Base-by-base conservation (phyloP, 352 stramenopile species). In the Blastocystis sp. region DNA sequence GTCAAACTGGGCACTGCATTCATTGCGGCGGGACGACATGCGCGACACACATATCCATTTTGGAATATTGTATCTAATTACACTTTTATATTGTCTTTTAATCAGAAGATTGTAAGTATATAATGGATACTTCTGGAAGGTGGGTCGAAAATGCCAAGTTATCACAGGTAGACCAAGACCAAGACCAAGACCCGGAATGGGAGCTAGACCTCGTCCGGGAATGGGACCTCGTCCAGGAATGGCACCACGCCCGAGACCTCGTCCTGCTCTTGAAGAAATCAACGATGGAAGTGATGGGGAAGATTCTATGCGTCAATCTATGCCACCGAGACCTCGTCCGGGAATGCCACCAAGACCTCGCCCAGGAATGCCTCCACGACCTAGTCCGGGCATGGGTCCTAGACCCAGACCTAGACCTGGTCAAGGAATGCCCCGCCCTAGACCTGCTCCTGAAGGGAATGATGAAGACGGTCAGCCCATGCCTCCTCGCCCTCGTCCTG, bases 81-180 rank as follows among this genome's bases (percentile, higher is more conserved):
- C 73, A 69, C 68, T 37, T 29, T 5, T 84, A 23, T 63, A 47
- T 34, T 54, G 50, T 29, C 43, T 66, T 34, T 47, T 68, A 50
- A 84, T 64, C 34, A 45, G 47, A 69, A 66, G 41, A 34, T 68
- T 68, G 41, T 45, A 29, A 54, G 50, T 66, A 84, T 34, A 84
- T 84, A 84, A 84, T 84, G 73, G 73, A 84, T 84, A 34, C 73
- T 84, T 63, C 53, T 68, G 73, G 62, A 50, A 84, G 73, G 73
- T 84, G 43, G 18, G 3, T 45, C 18, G 18, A 54, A 43, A 43
- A 7, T 45, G 7, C 7, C 37, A 5, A 53, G n/a, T 15, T 47
- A 45, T 47, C 64, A 68, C 23, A 26, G 43, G 0, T 66, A 84
- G 73, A 84, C 73, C 73, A 68, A 84, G 73, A 84, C 73, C 73